Conservation (phyloP, 2,329 filamentous ascomycete species). For the Trichoderma brevicompactum region DNA sequence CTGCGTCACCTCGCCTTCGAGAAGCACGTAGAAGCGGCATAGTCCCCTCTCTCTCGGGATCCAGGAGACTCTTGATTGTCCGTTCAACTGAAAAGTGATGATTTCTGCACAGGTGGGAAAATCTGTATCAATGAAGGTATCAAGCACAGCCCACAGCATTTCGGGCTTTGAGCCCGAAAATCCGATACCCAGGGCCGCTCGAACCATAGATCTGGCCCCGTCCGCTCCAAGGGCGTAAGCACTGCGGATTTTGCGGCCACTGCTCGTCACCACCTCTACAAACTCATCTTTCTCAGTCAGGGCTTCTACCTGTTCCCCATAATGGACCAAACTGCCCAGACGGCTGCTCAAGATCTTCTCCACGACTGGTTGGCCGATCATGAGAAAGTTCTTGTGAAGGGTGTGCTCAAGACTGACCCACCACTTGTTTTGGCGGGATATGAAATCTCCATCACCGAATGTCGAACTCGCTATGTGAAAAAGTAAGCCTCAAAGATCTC, state of each 20-base stretch:
- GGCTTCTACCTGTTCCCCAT: slow-evolving; percentile 44
- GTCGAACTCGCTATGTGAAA: slow-evolving; percentile 49
- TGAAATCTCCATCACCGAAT: slow-evolving; percentile 52
- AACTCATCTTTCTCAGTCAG: slow-evolving; percentile 63
- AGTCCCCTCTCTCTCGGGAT: slow-evolving; percentile 54
- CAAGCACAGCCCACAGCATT: slow-evolving; percentile 55
- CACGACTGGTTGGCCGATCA: slow-evolving; percentile 54
- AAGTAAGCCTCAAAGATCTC: neutral
- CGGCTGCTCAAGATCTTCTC: slow-evolving; percentile 46
- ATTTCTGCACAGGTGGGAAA: slow-evolving; percentile 53
- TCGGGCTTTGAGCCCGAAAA: slow-evolving; percentile 54
- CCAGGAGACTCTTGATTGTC: slow-evolving; percentile 53
- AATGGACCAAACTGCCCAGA: slow-evolving; percentile 43
- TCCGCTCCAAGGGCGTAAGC: slow-evolving; percentile 57
- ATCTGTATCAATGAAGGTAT: slow-evolving; percentile 54
- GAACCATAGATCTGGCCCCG: slow-evolving; percentile 55
- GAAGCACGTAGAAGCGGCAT: slow-evolving; percentile 52
- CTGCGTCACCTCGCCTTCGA: slow-evolving; percentile 51
- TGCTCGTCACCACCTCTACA: slow-evolving; percentile 43
- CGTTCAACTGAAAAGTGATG: slow-evolving; percentile 52
- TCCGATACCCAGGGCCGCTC: slow-evolving; percentile 44
- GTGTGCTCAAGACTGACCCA: slow-evolving; percentile 52
- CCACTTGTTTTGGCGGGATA: slow-evolving; percentile 53
- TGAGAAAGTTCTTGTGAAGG: slow-evolving; percentile 54
- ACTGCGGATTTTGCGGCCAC: slow-evolving; percentile 41